Evolutionary conservation across 306 rosid species (phyloP).

Genomic region (Canavalia gladiata): DNA sequence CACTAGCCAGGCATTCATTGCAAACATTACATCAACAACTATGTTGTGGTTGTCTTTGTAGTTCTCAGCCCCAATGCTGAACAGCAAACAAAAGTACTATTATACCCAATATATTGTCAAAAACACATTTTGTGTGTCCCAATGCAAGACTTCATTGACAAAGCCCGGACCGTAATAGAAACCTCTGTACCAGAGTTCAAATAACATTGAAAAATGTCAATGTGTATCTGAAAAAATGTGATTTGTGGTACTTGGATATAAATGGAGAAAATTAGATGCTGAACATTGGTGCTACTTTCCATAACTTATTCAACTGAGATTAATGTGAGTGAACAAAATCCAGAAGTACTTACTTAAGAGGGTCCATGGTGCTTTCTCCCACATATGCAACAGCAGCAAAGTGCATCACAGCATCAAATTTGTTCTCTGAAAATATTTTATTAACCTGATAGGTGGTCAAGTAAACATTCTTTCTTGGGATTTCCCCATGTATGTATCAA

Average conservation of each 20-base stretch:
- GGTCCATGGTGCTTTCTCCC: constrained; percentile 95
- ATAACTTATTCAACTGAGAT: constrained; percentile 36
- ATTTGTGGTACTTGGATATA: constrained; percentile 22
- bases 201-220: neutral
- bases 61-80: neutral
- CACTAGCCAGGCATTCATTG: constrained; percentile 3
- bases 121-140: neutral
- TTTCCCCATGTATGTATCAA: constrained; percentile 11
- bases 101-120: neutral
- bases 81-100: neutral
- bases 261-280: constrained; percentile 18
- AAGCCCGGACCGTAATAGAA: constrained; percentile 14
- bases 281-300: constrained; percentile 21
- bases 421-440: constrained; percentile 87
- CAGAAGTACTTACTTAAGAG: constrained; percentile 79
- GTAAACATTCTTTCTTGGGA: constrained; percentile 43
- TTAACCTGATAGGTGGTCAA: constrained; percentile 76
- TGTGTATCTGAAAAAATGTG: neutral
- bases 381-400: constrained; percentile 99
- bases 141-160: neutral
- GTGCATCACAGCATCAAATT: constrained; percentile 97
- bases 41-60: neutral
- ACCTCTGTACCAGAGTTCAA: neutral
- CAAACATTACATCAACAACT: neutral
- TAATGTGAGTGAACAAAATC: constrained; percentile 37